Conservation (phyloP, 139 green algal species). For the Trebouxia sp. region DNA sequence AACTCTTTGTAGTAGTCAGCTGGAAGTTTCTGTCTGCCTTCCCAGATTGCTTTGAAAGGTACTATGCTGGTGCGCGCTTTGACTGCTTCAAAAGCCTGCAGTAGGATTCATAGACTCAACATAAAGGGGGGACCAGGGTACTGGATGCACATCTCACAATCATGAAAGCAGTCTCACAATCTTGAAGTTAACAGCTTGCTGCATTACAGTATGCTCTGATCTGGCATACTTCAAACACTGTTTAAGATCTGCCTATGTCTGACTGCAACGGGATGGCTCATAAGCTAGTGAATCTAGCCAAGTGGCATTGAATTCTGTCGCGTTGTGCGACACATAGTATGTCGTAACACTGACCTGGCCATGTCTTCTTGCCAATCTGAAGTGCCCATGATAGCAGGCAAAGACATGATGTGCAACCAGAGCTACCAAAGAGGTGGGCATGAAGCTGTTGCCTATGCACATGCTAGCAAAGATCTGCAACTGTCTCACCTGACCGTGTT, state of each 20-base stretch:
- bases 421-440: conserved; percentile 75
- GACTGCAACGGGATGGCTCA: too few relatives aligned
- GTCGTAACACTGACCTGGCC: conserved; percentile 80
- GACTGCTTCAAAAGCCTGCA: conserved; percentile 83
- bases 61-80: conserved; percentile 83
- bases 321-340: too few relatives aligned
- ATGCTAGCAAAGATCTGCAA: too few relatives aligned
- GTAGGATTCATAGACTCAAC: background rate
- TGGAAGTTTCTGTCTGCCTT: conserved; percentile 91
- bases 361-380: conserved; percentile 80
- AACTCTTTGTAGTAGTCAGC: conserved; percentile 95
- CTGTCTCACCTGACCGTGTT: conserved; percentile 84
- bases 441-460: conserved; percentile 95
- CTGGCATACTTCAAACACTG: too few relatives aligned
- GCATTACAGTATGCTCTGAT: too few relatives aligned
- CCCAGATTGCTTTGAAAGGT: conserved; percentile 87
- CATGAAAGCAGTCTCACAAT: too few relatives aligned
- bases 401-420: conserved; percentile 95
- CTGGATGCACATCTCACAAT: too few relatives aligned
- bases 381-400: conserved; percentile 94
- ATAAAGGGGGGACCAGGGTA: background rate
- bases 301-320: too few relatives aligned
- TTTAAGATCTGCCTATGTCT: too few relatives aligned
- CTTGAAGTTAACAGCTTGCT: too few relatives aligned
- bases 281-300: too few relatives aligned